A percentile compares a stretch with the other conserved stretches of the same genome.
Conservation (phyloP, 129 eudicot species). For the Logfia minima region DNA sequence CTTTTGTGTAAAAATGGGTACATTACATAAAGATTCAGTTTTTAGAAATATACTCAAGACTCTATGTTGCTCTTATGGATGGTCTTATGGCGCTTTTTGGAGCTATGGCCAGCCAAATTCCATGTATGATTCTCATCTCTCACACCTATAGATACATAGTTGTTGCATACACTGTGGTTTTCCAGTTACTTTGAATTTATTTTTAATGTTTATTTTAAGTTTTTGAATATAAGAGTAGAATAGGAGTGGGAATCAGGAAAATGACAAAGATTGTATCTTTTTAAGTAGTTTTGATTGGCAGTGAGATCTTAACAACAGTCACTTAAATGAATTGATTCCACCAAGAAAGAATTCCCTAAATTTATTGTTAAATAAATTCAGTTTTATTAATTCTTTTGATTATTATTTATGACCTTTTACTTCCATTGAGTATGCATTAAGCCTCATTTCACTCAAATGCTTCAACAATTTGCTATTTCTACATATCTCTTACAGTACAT, state of each 20-base stretch:
- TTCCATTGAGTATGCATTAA: constrained; percentile 27
- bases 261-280: constrained; percentile 18
- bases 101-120: constrained; percentile 64
- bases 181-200: neutral
- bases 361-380: constrained; percentile 4
- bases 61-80: constrained; percentile 71
- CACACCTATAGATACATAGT: constrained; percentile 4
- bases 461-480: constrained; percentile 11
- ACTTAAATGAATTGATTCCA: constrained; percentile 26
- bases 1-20: constrained; percentile 45
- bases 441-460: constrained; percentile 22
- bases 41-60: constrained; percentile 52
- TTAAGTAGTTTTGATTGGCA: constrained; percentile 19
- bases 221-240: neutral
- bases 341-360: constrained; percentile 9
- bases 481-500: neutral
- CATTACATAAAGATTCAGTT: constrained; percentile 41
- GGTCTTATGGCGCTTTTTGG: constrained; percentile 96
- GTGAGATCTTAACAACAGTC: constrained; percentile 32
- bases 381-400: neutral
- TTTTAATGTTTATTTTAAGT: neutral
- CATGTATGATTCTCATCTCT: constrained; percentile 50
- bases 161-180: neutral
- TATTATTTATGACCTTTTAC: constrained; percentile 14
- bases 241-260: constrained; percentile 20